Evolutionary conservation across 2,329 filamentous ascomycete species (phyloP), one percentile per base, ranked within the genome.

Genomic region (Epichloe scottii): DNA sequence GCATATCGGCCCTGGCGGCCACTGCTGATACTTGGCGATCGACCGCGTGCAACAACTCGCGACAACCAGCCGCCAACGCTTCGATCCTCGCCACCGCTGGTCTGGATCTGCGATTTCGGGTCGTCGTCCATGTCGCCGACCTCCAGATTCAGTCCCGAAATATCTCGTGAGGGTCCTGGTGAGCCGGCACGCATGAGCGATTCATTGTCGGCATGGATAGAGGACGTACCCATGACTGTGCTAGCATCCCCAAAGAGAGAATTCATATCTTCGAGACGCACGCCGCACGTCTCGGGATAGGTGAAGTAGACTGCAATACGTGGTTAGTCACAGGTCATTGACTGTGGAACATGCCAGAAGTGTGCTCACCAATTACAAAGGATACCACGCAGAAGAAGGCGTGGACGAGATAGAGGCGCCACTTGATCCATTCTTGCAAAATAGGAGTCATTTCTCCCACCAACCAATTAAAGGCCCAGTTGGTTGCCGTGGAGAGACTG

Each of bases 381-480:
- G 89, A 95, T 57, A 84, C 82, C 49, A 88, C 89, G 66, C 93
- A 98, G 72, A 95, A 97, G 68, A 97, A 96, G 2, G 93, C 93
- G 68, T 98, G 93, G 15, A 98, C 75, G 46, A 98, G 77, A 63
- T 98, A 98, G 54, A 97, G 74, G 35, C 93, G 82, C 93, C 93
- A 98, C 60, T 85, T 81, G 61, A 98, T 97, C 69, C 78, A 82
- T 60, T 93, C 88, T 66, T 98, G 91, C 53, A 97, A 73, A 50
- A 97, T 82, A 2, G 93, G 93, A 0, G 93, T 98, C 75, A 97
- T 80, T 68, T 95, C 88, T 58, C 93, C 93, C 3, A 97, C 93
- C 26, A 97, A 74, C 87, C 89, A 98, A 70, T 98, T 98, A 70
- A 93, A 95, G 1, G 91, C 89, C 93, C 93, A 98, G 65, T 98